Percentiles rank a stretch among this genome's conserved stretches.
Conservation (phyloP, 148 eudicot genomes). For the Vaccinium vitisidaea region DNA sequence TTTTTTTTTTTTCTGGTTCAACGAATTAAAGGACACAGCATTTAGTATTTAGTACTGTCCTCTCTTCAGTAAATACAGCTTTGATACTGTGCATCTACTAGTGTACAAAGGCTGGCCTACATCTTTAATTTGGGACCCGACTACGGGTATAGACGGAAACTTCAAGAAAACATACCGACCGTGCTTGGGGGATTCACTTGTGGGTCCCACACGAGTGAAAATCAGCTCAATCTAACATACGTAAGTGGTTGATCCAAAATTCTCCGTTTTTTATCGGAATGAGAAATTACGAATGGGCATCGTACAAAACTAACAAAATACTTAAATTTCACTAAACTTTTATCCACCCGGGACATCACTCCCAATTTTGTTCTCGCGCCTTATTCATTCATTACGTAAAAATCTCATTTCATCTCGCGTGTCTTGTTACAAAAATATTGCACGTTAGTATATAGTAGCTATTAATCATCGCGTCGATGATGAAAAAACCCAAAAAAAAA, state of each 20-base stretch:
- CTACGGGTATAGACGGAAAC: too few relatives aligned
- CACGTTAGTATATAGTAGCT: background rate
- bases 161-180: too few relatives aligned
- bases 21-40: background rate
- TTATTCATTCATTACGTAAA: too few relatives aligned
- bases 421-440: background rate
- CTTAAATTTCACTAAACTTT: background rate
- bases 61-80: background rate
- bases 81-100: too few relatives aligned
- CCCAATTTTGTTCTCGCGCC: background rate
- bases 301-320: background rate
- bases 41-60: background rate
- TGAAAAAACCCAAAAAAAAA: background rate
- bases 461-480: background rate
- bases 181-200: too few relatives aligned
- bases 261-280: too few relatives aligned
- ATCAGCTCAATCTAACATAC: too few relatives aligned
- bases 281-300: too few relatives aligned
- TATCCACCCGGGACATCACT: background rate
- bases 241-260: too few relatives aligned
- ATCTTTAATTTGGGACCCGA: too few relatives aligned
- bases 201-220: too few relatives aligned
- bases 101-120: too few relatives aligned
- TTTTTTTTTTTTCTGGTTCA: background rate
- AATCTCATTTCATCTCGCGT: background rate